Base-by-base conservation (phyloP, 176 grass and related monocot species). In the Raddia distichophylla region DNA sequence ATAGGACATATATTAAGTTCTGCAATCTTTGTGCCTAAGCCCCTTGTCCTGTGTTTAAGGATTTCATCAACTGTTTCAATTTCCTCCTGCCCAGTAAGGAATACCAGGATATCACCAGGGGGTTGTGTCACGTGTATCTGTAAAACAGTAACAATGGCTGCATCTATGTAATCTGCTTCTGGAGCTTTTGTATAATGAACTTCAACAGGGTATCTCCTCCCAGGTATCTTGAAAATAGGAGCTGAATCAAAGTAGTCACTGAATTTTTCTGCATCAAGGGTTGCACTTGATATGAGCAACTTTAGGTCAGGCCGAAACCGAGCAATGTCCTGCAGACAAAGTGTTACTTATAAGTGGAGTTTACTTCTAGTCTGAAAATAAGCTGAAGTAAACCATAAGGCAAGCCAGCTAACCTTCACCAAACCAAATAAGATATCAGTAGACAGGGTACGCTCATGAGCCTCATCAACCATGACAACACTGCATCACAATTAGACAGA, bases 1-100 rank as follows among this genome's bases (percentile, higher is more conserved):
- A 98, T 98, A 19, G 95, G 95, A 52, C 92, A 98, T 44, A 98
- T 98, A 70, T 94, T 86, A 37, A 98, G 76, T 76, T 98, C 95
- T 27, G 92, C 66, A 70, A 98, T 98, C 89, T 98, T 98, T 34
- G 95, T 94, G 64, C 95, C 92, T 61, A 98, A 88, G 79, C 95
- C 92, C 71, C 86, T 89, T 74, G 90, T 98, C 60, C 89, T 88
- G 75, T 93, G 95, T 73, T 95, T 93, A 55, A 98, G 90, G 74
- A 98, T 98, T 55, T 98, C 95, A 91, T 98, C 95, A 67, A 98
- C 52, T 32, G 95, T 98, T 80, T 98, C 95, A 55, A 98, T 95
- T 86, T 98, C 95, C 64, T 98, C 95, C 62, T 98, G 92, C 3
- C 95, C 92, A 19, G 95, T 98, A 57, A 98, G 86, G 51, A 98